phyloP scores from a whole-genome alignment of 352 stramenopile species.

The Aphanomyces invadans region DNA sequence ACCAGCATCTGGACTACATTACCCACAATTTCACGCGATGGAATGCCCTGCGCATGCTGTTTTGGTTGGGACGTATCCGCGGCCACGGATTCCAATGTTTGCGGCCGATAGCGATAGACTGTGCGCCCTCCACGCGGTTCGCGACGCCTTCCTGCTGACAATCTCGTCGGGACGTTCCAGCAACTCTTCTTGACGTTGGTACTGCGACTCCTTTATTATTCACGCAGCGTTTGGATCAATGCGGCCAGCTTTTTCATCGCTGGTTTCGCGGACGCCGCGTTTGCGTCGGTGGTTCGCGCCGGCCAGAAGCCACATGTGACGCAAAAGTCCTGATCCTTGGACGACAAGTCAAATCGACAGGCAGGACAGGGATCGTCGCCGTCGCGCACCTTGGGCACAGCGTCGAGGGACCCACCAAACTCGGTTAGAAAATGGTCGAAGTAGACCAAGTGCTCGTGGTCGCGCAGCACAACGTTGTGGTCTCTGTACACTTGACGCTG shows the following conservation, averaged over 20 bases:
- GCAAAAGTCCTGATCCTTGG: constrained; percentile 45
- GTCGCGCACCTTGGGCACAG: constrained; percentile 29
- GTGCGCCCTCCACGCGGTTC: too few relatives aligned
- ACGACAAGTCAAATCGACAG: constrained; percentile 40
- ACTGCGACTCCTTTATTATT: too few relatives aligned
- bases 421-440: constrained; percentile 52
- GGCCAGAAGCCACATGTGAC: constrained; percentile 57
- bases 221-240: neutral
- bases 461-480: constrained; percentile 51
- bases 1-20: too few relatives aligned
- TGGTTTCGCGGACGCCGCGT: constrained; percentile 43
- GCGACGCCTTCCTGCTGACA: too few relatives aligned
- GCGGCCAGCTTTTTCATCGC: constrained; percentile 36
- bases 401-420: constrained; percentile 40
- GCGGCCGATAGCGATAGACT: too few relatives aligned
- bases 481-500: constrained; percentile 30
- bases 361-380: constrained; percentile 33
- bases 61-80: too few relatives aligned
- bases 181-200: too few relatives aligned
- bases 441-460: constrained; percentile 64
- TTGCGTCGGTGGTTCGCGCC: constrained; percentile 42
- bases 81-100: too few relatives aligned
- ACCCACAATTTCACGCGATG: too few relatives aligned
- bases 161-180: too few relatives aligned
- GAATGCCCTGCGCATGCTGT: too few relatives aligned